Conservation (phyloP, 1,284 basidiomycete species). For the Pterulicium gracile region DNA sequence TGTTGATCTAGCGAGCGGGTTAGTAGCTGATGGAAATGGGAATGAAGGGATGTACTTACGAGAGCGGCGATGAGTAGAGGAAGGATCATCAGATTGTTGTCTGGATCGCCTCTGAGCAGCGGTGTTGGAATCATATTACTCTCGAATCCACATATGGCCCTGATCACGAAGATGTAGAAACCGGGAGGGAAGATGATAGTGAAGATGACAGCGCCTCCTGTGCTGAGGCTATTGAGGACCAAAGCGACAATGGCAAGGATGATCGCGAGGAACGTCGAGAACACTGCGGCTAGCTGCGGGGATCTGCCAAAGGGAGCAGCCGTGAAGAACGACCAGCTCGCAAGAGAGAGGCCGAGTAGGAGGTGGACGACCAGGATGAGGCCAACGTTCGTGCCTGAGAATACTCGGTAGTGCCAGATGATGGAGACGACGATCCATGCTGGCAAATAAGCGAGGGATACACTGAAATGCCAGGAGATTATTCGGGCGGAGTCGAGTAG, state of each 20-base stretch:
- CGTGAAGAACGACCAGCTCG: constrained; percentile 62
- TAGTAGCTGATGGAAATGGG: neutral
- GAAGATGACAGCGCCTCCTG: constrained; percentile 45
- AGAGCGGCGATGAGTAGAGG: constrained; percentile 53
- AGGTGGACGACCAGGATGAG: constrained; percentile 57
- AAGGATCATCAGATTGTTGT: constrained; percentile 42
- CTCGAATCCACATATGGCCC: constrained; percentile 61
- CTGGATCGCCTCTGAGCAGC: constrained; percentile 45
- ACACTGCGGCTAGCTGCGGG: constrained; percentile 63
- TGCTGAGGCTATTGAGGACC: constrained; percentile 34
- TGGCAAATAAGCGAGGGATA: constrained; percentile 45
- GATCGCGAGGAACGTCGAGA: constrained; percentile 54
- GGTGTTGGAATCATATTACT: constrained; percentile 40
- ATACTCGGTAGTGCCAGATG: constrained; percentile 57
- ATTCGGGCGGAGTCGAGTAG: constrained; percentile 56
- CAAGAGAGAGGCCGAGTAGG: constrained; percentile 54
- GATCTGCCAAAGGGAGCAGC: constrained; percentile 61
- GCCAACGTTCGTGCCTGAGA: constrained; percentile 46
- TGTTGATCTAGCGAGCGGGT: constrained; percentile 35
- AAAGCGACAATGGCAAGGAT: constrained; percentile 62
- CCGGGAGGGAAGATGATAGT: constrained; percentile 66
- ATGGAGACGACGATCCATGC: constrained; percentile 58
- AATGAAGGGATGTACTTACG: constrained; percentile 26
- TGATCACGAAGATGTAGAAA: constrained; percentile 68
- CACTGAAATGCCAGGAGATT: constrained; percentile 55